phyloP scores from a whole-genome alignment of 352 stramenopile genomes.

The Blastocystis sp. region DNA sequence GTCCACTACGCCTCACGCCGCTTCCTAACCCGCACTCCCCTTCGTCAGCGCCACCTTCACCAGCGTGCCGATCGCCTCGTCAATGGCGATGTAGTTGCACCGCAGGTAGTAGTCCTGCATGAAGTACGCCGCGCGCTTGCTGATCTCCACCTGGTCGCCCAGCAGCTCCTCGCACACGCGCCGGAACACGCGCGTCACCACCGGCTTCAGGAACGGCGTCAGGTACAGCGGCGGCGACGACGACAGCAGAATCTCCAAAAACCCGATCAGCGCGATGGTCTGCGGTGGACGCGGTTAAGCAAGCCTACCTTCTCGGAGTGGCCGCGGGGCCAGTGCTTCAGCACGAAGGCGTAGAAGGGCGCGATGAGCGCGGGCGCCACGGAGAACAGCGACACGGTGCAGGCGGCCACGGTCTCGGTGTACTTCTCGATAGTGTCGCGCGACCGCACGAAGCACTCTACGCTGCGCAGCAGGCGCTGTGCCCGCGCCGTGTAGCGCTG shows the following conservation, averaged over 20 bases:
- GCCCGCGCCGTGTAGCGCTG: background rate
- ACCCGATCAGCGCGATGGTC: constrained; percentile 7
- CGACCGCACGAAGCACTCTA: constrained; percentile 20
- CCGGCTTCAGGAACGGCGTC: constrained; percentile 1
- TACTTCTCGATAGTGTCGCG: background rate
- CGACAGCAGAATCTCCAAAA: constrained; percentile 21
- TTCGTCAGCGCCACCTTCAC: constrained; percentile 26
- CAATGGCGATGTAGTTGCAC: constrained; percentile 34
- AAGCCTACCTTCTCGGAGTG: background rate
- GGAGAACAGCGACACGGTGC: constrained; percentile 18
- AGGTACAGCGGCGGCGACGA: constrained; percentile 18
- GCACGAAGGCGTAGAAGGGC: constrained; percentile 19
- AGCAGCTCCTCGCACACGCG: constrained; percentile 14
- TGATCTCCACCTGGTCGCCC: constrained; percentile 21
- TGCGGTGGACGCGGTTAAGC: background rate
- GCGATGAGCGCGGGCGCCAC: background rate
- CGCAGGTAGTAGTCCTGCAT: constrained; percentile 40
- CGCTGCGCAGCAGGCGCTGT: background rate
- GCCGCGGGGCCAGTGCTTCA: constrained; percentile 12
- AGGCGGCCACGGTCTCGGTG: background rate
- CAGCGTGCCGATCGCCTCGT: background rate
- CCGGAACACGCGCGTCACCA: background rate
- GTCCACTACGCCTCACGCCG: constrained; percentile 2
- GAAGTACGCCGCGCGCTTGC: constrained; percentile 30
- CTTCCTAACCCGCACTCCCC: constrained; percentile 1